A percentile compares a stretch with the other conserved stretches of the same genome.
Conservation (phyloP, 1,284 basidiomycete genomes). For the Puccinia hordei region DNA sequence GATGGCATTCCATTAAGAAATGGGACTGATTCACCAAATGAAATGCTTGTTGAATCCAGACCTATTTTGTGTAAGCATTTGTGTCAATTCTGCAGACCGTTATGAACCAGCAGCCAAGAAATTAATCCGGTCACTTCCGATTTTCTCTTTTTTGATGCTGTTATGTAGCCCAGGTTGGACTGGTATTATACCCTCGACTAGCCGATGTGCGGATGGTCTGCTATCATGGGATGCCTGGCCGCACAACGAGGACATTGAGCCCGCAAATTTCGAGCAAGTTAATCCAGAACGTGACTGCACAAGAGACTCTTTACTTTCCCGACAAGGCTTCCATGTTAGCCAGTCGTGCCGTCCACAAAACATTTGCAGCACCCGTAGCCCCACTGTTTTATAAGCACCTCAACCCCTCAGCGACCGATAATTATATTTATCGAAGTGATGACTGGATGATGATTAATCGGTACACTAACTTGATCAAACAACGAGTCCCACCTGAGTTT, state of each 20-base stretch:
- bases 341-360: slow-evolving; percentile 22
- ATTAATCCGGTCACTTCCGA: not conserved
- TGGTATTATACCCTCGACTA: slow-evolving; percentile 24
- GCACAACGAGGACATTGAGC: slow-evolving; percentile 2
- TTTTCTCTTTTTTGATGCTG: not conserved
- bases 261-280: not conserved
- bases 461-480: slow-evolving; percentile 47
- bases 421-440: slow-evolving; percentile 39
- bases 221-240: slow-evolving; percentile 50
- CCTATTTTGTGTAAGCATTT: slow-evolving; percentile 31
- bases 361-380: slow-evolving; percentile 40
- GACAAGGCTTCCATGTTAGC: slow-evolving; percentile 37
- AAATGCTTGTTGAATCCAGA: not conserved
- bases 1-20: not conserved
- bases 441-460: slow-evolving; percentile 51
- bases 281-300: slow-evolving; percentile 17
- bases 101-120: not conserved
- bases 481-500: slow-evolving; percentile 35
- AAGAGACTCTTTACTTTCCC: slow-evolving; percentile 44
- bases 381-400: slow-evolving; percentile 46
- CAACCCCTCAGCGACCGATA: not conserved
- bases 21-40: not conserved
- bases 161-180: slow-evolving; percentile 45
- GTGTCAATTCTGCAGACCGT: not conserved
- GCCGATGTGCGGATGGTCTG: slow-evolving; percentile 35